Evolutionary conservation across 1,284 basidiomycete species (phyloP).

Genomic region (Calocybe gambosa): DNA sequence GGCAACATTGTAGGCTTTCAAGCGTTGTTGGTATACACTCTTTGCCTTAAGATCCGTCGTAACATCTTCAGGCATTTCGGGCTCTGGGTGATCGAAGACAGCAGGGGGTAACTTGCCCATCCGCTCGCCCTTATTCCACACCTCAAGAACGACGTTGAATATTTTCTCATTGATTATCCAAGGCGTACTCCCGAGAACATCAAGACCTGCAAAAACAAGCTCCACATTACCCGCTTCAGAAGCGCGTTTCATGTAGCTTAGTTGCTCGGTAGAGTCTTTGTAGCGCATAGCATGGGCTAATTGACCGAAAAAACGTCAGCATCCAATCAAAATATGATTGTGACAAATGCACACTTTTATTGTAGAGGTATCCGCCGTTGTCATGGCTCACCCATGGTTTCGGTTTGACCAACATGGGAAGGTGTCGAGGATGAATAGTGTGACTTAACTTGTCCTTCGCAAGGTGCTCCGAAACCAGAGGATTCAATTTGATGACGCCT

Average conservation of each 20-base stretch:
- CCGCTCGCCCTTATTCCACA: conserved; percentile 80
- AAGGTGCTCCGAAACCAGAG: conserved; percentile 72
- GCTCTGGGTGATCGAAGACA: conserved; percentile 54
- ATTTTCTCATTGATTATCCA: conserved; percentile 79
- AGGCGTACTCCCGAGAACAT: conserved; percentile 86
- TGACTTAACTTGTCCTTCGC: conserved; percentile 74
- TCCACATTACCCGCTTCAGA: conserved; percentile 76
- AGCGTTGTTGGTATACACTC: conserved; percentile 51
- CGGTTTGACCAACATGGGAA: conserved; percentile 94
- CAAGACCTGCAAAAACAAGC: conserved; percentile 82
- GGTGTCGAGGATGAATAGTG: conserved; percentile 85
- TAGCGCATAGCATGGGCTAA: conserved; percentile 82
- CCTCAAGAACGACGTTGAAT: conserved; percentile 42
- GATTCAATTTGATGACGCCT: conserved; percentile 88
- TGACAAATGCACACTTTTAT: conserved; percentile 47
- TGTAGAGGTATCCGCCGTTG: conserved; percentile 82
- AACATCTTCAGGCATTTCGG: conserved; percentile 54
- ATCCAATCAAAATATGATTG: not conserved
- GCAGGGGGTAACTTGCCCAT: conserved; percentile 77
- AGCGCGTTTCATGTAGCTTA: conserved; percentile 74
- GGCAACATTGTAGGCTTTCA: conserved; percentile 56
- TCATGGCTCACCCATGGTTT: conserved; percentile 81
- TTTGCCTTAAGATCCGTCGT: conserved; percentile 66
- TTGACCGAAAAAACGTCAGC: conserved; percentile 3
- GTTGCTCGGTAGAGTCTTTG: conserved; percentile 89